Evolutionary conservation across 768 basidiomycete genomes (phyloP).

Genomic region (Hirschioporus abietinus): DNA sequence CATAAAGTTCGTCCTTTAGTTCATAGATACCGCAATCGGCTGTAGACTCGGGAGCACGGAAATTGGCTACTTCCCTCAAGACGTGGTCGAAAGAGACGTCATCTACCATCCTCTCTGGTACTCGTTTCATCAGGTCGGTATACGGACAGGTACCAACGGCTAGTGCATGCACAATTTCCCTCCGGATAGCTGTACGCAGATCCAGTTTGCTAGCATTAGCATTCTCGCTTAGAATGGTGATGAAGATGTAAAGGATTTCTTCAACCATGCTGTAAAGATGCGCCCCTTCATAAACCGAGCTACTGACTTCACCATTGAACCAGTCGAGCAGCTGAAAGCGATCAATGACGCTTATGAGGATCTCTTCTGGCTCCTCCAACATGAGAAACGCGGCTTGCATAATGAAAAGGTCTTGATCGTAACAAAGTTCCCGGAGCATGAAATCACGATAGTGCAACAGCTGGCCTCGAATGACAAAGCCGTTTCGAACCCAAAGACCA

Average conservation of each 20-base stretch:
- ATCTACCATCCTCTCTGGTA: slow-evolving; percentile 86
- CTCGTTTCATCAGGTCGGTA: slow-evolving; percentile 85
- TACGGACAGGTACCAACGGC: slow-evolving; percentile 85
- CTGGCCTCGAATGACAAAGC: slow-evolving; percentile 92
- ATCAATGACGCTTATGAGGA: slow-evolving; percentile 84
- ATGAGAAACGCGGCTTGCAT: slow-evolving; percentile 81
- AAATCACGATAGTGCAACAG: slow-evolving; percentile 94
- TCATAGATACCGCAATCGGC: slow-evolving; percentile 85
- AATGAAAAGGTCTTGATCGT: slow-evolving; percentile 92
- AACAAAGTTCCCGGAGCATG: slow-evolving; percentile 91
- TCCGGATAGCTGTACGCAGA: slow-evolving; percentile 56
- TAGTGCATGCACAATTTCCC: slow-evolving; percentile 88
- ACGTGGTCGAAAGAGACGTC: slow-evolving; percentile 78
- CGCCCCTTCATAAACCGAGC: slow-evolving; percentile 57
- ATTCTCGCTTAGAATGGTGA: slow-evolving; percentile 81
- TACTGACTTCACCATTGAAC: slow-evolving; percentile 63
- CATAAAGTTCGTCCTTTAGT: slow-evolving; percentile 74
- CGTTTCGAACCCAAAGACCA: slow-evolving; percentile 96
- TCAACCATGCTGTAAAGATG: slow-evolving; percentile 86
- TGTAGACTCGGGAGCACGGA: slow-evolving; percentile 73
- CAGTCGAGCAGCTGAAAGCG: slow-evolving; percentile 79
- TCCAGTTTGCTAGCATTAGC: slow-evolving; percentile 67
- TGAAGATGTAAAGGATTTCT: slow-evolving; percentile 83
- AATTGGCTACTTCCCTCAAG: slow-evolving; percentile 72
- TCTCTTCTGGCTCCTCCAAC: slow-evolving; percentile 64